A percentile compares a stretch with the other conserved stretches of the same genome.
phyloP scores from a whole-genome alignment of 371 early-diverging fungal genomes.

The Rhizopus delemar region DNA sequence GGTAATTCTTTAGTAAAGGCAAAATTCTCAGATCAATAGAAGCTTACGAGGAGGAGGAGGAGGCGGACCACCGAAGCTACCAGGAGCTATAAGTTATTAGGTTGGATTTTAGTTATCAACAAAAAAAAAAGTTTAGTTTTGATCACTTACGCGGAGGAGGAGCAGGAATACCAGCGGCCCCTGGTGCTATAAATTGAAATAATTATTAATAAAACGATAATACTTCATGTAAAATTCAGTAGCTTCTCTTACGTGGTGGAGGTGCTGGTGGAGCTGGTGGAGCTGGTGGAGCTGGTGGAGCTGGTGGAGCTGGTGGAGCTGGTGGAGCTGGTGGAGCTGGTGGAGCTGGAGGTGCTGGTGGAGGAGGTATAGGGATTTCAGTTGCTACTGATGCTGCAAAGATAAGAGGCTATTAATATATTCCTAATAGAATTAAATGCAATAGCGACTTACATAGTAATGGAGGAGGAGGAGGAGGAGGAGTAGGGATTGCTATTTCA shows the following conservation, averaged over 20 bases:
- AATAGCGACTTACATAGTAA: neutral
- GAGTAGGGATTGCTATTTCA: neutral
- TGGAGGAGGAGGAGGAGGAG: slow-evolving; percentile 1
- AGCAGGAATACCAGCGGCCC: slow-evolving; percentile 20
- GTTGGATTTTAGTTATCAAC: neutral
- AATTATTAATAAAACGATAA: neutral
- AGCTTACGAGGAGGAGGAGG: slow-evolving; percentile 28
- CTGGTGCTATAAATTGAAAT: neutral
- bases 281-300: slow-evolving; percentile 27
- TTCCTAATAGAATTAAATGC: neutral
- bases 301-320: slow-evolving; percentile 14
- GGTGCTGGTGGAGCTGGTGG: slow-evolving; percentile 21
- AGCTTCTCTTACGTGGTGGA: slow-evolving; percentile 19
- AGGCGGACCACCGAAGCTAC: neutral
- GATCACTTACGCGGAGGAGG: slow-evolving; percentile 16
- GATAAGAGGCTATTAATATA: neutral
- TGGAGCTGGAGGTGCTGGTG: slow-evolving; percentile 14
- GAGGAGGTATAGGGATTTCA: slow-evolving; percentile 2
- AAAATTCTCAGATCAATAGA: neutral
- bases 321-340: slow-evolving; percentile 20
- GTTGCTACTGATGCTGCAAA: neutral
- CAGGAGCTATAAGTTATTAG: neutral
- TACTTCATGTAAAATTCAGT: neutral
- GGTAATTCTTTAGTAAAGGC: neutral
- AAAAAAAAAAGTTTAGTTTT: neutral